Evolutionary conservation across 2,329 filamentous ascomycete genomes (phyloP), one percentile per base, ranked within the genome.

Genomic region (Calonectria honghensis): DNA sequence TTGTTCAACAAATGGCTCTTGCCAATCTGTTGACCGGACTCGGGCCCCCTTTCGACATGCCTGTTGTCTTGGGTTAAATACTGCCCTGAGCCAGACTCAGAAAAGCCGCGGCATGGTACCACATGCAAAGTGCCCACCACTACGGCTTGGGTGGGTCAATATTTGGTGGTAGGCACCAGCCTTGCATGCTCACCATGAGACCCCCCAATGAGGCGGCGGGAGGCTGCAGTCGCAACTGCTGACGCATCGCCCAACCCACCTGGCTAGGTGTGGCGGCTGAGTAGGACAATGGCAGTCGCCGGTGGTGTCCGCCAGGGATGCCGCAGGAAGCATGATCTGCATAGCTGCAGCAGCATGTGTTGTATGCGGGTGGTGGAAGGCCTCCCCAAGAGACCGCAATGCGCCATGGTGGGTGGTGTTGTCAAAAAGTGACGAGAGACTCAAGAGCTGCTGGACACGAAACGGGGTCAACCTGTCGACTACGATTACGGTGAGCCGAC

Each of bases 141-240:
- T 35, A 68, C n/a, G 37, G 35, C 18, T 18, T 32, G n/a, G 13
- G n/a, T 29, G 32, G 35, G 31, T 48, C 63, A 63, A 50, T 51
- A 57, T 37, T 61, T 54, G 31, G 45, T 35, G 45, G 48, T 32
- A 54, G 54, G 37, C n/a, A 39, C n/a, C 59, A 66, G 50, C 66
- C 59, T 69, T 51, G 51, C 37, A 48, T 37, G 31, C n/a, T 57
- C 57, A 35, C 14, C 27, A 5, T 18, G 32, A 41, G 37, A 24
- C 48, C 18, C 27, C 54, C 37, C 50, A 66, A 73, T 51, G 52
- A 51, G 61, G 20, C 41, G 59, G 6, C 31, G 41, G 6, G 51
- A 70, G 59, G 61, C 41, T 70, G 67, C n/a, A 27, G 59, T 70
- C 67, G 72, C 66, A 73, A 66, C 24, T 50, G 72, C 61, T 73